Conservation (phyloP, 345 rosid species). For the Brassica nigra region DNA sequence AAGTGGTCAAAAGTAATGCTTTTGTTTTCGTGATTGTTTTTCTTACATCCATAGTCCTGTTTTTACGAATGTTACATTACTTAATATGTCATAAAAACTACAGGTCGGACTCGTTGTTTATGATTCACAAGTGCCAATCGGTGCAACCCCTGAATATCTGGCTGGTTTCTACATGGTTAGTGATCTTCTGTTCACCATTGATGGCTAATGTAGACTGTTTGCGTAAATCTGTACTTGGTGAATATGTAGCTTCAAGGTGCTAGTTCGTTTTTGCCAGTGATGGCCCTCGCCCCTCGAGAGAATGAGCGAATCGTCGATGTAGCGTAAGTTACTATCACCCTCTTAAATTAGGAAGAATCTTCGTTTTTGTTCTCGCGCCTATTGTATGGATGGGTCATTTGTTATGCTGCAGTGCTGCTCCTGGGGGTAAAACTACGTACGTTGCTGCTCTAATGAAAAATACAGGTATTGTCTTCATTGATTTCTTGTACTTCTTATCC, state of each 20-base stretch:
- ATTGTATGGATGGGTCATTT: not conserved
- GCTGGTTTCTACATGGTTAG: slow-evolving; percentile 91
- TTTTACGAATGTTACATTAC: not conserved
- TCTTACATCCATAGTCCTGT: not conserved
- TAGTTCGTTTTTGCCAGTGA: slow-evolving; percentile 93
- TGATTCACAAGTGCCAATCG: slow-evolving; percentile 93
- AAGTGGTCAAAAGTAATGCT: slow-evolving; percentile 91
- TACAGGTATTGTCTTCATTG: slow-evolving; percentile 58
- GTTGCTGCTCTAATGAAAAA: slow-evolving; percentile 85
- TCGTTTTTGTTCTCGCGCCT: not conserved
- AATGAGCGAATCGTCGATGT: slow-evolving; percentile 86
- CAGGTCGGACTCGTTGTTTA: slow-evolving; percentile 92
- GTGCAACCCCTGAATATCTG: slow-evolving; percentile 98
- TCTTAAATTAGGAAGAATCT: not conserved
- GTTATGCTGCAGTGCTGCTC: slow-evolving; percentile 71
- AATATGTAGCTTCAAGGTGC: slow-evolving; percentile 84
- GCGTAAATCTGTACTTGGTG: slow-evolving; percentile 12
- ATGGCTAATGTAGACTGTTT: slow-evolving; percentile 7
- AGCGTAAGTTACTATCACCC: slow-evolving; percentile 70
- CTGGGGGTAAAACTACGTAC: slow-evolving; percentile 89
- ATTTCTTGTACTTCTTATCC: not conserved
- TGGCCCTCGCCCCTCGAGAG: slow-evolving; percentile 99
- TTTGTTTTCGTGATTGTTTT: not conserved
- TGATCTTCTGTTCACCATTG: slow-evolving; percentile 11
- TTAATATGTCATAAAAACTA: slow-evolving; percentile 19